Evolutionary conservation across 257 asterid genomes (phyloP).

Genomic region (Ophiorrhiza pumila): DNA sequence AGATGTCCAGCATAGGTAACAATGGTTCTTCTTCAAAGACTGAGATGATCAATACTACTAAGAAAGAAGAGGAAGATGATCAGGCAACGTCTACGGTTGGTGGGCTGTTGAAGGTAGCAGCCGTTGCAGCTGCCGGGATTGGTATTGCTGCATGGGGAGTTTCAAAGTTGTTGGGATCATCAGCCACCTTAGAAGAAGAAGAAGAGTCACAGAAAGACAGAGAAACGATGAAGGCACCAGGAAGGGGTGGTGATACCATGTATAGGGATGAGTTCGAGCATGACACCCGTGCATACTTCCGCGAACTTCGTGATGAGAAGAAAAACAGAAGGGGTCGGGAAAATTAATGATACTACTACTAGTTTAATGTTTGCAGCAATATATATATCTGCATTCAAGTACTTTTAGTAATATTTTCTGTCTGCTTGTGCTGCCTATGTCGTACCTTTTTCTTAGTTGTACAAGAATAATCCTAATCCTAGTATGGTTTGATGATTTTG

Average conservation of each 20-base stretch:
- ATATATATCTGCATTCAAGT: too few relatives aligned
- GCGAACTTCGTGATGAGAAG: not conserved
- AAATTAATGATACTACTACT: too few relatives aligned
- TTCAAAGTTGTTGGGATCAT: not conserved
- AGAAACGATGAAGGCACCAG: slow-evolving; percentile 4
- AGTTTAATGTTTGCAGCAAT: too few relatives aligned
- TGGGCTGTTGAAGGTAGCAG: not conserved
- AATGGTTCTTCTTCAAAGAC: too few relatives aligned
- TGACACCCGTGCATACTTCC: not conserved
- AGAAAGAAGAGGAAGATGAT: not conserved
- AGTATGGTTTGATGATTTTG: too few relatives aligned
- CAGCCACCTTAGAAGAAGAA: not conserved
- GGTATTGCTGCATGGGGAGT: not conserved
- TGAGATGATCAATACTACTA: too few relatives aligned
- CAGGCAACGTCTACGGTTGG: not conserved
- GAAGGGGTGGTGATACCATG: not conserved
- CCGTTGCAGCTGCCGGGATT: slow-evolving; percentile 3
- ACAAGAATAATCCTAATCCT: too few relatives aligned
- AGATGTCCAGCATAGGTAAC: too few relatives aligned
- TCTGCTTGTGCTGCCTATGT: too few relatives aligned
- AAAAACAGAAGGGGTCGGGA: not conserved
- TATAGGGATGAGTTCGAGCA: not conserved
- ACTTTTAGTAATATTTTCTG: too few relatives aligned
- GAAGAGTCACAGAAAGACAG: too few relatives aligned
- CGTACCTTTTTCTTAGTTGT: too few relatives aligned